phyloP scores from a whole-genome alignment of 2,329 filamentous ascomycete genomes.

The Furcasterigmium furcatum region DNA sequence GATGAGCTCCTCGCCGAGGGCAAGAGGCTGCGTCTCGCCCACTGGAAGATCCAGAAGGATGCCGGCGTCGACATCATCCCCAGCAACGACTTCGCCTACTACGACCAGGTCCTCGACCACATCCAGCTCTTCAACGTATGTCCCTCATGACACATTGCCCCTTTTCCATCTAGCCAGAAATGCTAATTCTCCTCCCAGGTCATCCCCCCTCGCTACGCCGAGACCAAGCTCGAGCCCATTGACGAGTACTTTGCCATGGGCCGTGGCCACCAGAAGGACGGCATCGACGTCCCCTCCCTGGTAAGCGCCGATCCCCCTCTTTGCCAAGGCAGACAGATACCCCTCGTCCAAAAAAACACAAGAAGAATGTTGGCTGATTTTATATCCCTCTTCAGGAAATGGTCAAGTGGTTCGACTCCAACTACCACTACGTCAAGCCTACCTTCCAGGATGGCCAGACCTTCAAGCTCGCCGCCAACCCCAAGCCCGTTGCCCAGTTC shows the following conservation, averaged over 20 bases:
- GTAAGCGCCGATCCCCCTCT: conserved; percentile 7
- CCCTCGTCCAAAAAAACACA: no score
- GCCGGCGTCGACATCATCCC: conserved; percentile 97
- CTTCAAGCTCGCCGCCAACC: conserved; percentile 83
- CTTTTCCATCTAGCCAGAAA: not conserved
- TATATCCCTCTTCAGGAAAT: no score
- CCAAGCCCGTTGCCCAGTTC: conserved; percentile 95
- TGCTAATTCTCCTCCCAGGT: conserved; percentile 51
- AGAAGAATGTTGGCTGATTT: no score
- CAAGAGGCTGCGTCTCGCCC: conserved; percentile 92
- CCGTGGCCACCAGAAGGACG: conserved; percentile 93
- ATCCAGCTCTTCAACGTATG: conserved; percentile 96
- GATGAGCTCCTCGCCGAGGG: conserved; percentile 89
- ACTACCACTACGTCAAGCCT: conserved; percentile 99
- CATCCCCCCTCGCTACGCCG: conserved; percentile 89
- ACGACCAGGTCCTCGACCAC: conserved; percentile 96
- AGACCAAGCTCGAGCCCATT: conserved; percentile 79
- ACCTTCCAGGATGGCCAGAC: conserved; percentile 95
- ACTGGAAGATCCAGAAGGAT: conserved; percentile 99
- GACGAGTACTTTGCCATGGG: conserved; percentile 99
- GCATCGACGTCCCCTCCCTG: conserved; percentile 87
- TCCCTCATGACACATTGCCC: conserved; percentile 13
- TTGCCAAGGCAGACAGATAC: no score
- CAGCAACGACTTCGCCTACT: conserved; percentile 99
- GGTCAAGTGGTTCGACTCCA: conserved; percentile 99